These are phyloP conservation scores for Coemansia sp. DNA, from an alignment of 192 early-diverging fungal species.

Conservation along the genomic window DNA sequence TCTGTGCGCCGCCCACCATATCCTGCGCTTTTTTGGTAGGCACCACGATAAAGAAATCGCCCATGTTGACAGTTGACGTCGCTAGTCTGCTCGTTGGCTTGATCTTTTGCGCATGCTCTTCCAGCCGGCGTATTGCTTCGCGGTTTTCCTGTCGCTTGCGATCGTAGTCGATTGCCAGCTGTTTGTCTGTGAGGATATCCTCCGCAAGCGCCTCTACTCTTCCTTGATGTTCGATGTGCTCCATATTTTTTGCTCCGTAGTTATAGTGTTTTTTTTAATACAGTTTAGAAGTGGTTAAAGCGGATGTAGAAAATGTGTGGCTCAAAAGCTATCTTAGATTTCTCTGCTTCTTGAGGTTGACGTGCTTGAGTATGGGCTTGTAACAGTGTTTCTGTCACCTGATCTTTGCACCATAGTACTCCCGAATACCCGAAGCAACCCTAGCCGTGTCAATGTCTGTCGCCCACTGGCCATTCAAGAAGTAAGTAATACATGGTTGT, in stretches of 20 bases:
- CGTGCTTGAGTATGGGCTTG: no score
- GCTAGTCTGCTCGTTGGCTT: conserved; percentile 23
- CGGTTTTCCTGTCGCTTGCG: conserved; percentile 45
- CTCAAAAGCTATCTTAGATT: no score
- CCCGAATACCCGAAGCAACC: no score
- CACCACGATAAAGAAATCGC: conserved; percentile 50
- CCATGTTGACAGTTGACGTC: conserved; percentile 48
- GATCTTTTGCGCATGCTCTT: conserved; percentile 15
- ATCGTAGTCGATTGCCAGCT: conserved; percentile 39
- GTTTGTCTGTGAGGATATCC: conserved; percentile 47
- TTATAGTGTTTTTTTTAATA: no score
- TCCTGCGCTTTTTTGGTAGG: conserved; percentile 29
- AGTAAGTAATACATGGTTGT: no score
- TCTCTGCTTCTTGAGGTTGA: no score
- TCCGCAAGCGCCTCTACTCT: conserved; percentile 42
- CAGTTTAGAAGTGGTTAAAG: no score
- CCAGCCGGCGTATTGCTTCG: conserved; percentile 34
- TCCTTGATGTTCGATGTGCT: conserved; percentile 34
- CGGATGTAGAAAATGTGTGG: no score
- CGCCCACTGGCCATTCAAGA: no score
- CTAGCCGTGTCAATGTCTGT: no score
- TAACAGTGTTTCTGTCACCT: no score
- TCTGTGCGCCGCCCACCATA: conserved; percentile 43
- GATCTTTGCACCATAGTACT: no score
- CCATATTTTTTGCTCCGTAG: conserved; percentile 13